Evolutionary conservation across 345 rosid genomes (phyloP).

Genomic region (Syzygium grande): DNA sequence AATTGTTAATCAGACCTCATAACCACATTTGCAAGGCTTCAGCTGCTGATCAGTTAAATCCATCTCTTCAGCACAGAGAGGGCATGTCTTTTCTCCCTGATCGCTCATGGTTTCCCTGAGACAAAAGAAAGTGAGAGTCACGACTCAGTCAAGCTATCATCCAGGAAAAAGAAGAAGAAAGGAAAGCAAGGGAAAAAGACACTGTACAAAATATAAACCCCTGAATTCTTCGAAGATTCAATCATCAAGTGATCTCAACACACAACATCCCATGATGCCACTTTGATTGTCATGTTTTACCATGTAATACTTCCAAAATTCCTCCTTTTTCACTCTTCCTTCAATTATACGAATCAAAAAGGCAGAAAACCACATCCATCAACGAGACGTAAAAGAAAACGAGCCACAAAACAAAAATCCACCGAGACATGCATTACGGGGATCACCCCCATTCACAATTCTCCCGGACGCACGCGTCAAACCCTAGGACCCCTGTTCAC

Average conservation of each 20-base stretch:
- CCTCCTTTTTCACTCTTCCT: neutral
- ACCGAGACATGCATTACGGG: neutral
- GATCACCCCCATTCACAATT: neutral
- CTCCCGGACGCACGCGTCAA: neutral
- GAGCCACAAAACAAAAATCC: neutral
- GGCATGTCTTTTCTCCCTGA: conserved; percentile 78
- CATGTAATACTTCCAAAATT: neutral
- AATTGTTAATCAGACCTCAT: conserved; percentile 43
- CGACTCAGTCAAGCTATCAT: neutral
- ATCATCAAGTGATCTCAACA: neutral
- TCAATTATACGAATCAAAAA: neutral
- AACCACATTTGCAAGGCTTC: conserved; percentile 96
- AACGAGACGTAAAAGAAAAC: neutral
- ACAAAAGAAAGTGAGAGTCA: neutral
- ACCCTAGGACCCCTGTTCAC: neutral
- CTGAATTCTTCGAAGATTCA: neutral
- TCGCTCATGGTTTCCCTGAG: conserved; percentile 55
- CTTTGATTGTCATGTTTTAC: neutral
- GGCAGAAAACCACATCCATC: neutral
- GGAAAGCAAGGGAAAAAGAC: neutral
- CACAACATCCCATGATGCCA: neutral
- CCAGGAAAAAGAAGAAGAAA: neutral
- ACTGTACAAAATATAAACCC: neutral
- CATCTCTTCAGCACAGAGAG: conserved; percentile 93
- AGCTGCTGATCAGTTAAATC: conserved; percentile 88